Evolutionary conservation across 148 eudicot species (phyloP).

Genomic region (Vaccinium myrtillus): DNA sequence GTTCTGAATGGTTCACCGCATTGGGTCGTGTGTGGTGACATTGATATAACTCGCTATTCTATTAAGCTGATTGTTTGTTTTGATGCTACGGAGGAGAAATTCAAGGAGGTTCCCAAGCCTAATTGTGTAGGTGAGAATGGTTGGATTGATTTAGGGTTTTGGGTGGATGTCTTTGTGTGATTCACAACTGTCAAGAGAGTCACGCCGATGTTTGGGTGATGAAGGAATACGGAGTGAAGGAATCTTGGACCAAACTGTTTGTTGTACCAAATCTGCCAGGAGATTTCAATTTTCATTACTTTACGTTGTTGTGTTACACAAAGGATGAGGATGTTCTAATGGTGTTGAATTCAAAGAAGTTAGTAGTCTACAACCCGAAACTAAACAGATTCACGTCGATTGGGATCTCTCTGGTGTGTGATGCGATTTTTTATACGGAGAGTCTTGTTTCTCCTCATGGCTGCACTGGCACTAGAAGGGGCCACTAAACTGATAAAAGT

Average conservation of each 20-base stretch:
- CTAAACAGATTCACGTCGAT: too few relatives aligned
- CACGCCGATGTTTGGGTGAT: conserved; percentile 10
- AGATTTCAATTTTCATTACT: not conserved
- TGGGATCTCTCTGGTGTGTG: not conserved
- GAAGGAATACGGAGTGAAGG: conserved; percentile 2
- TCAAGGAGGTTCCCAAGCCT: not conserved
- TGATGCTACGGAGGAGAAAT: conserved; percentile 12
- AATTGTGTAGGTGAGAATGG: too few relatives aligned
- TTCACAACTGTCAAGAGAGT: not conserved
- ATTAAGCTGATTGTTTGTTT: not conserved
- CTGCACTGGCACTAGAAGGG: not conserved
- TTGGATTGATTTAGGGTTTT: not conserved
- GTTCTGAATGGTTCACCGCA: conserved; percentile 9
- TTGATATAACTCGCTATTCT: not conserved
- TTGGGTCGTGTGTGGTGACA: conserved; percentile 1
- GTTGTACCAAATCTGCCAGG: not conserved
- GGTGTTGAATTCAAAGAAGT: not conserved
- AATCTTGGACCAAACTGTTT: conserved; percentile 10
- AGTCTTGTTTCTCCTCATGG: not conserved
- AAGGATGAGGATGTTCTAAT: not conserved
- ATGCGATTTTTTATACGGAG: not conserved
- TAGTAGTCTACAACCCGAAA: not conserved
- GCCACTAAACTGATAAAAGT: not conserved
- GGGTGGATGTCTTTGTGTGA: not conserved
- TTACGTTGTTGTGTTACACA: not conserved